Evolutionary conservation across 176 grass and related monocot species (phyloP), one percentile per base, ranked within the genome.

Genomic region (Themeda triandra): DNA sequence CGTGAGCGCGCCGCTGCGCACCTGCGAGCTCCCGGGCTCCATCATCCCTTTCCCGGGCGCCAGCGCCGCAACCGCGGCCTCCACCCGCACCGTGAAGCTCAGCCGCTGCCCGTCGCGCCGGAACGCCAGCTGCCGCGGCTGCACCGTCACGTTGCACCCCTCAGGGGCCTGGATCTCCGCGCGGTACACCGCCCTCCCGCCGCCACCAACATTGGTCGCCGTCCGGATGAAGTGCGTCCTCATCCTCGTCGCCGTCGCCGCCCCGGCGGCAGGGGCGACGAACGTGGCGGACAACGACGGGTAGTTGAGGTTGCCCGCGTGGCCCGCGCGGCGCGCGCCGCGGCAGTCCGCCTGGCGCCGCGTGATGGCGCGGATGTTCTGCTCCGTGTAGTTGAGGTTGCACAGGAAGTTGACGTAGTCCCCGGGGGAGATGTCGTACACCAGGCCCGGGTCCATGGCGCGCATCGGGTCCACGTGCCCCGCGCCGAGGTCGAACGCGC

Each of bases 381-480:
- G 92, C 65, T 92, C 76, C 6, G 92, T 95, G 77, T 95, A 98
- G 77, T 98, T 98, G 2, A 98, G 89, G 63, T 85, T 95, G 70
- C 96, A 98, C 29, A 98, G 91, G 76, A 95, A 98, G 67, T 71
- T 92, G 30, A 95, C 23, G 71, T 98, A 98, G 85, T 93, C 91
- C 0, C 21, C 8, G 0, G 87, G 56, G 0, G 68, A 3, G 73
- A 93, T 68, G 90, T 98, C 96, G 73, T 98, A 98, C 69, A 98
- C 83, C 45, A 98, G 88, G 0, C 96, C 96, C 0, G 96, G 95
- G 83, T 98, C 91, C 92, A 98, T 98, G 58, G 92, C 95, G 24
- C 92, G 92, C 91, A 92, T 90, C 23, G 96, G 96, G 89, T 98
- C 83, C n/a, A 93, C 92, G 70, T 98, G 92, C 24, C 92, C 92